These are phyloP conservation scores for Cordyceps militaris DNA, from an alignment of 2,329 filamentous ascomycete species.

Conservation along the genomic window DNA sequence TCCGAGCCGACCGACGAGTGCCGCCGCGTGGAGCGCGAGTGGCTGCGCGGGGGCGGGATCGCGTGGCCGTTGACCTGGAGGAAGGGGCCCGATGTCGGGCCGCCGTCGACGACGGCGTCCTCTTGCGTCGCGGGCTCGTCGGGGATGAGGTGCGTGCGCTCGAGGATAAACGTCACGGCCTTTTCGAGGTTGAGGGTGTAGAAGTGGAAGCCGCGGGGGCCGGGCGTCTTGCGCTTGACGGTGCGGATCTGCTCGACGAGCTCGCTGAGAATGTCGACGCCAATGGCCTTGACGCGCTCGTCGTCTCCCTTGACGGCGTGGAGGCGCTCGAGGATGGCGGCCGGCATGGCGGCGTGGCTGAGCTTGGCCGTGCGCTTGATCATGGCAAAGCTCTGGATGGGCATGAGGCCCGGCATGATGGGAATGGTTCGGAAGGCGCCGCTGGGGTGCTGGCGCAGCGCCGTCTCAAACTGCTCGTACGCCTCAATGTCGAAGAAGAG, in stretches of 20 bases:
- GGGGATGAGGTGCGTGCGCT: slow-evolving; percentile 78
- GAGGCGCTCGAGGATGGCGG: slow-evolving; percentile 60
- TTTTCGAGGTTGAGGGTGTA: slow-evolving; percentile 97
- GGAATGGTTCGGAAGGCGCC: slow-evolving; percentile 79
- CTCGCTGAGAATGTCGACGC: slow-evolving; percentile 77
- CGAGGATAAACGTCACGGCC: slow-evolving; percentile 86
- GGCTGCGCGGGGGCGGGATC: slow-evolving; percentile 26
- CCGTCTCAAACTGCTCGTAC: slow-evolving; percentile 72
- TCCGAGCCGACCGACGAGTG: slow-evolving; percentile 77
- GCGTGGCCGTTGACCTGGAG: slow-evolving; percentile 43
- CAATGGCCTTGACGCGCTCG: slow-evolving; percentile 71
- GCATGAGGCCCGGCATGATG: slow-evolving; percentile 94
- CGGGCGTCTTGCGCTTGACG: slow-evolving; percentile 48
- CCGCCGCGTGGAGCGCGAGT: slow-evolving; percentile 45
- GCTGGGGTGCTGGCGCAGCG: slow-evolving; percentile 71
- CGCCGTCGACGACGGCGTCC: slow-evolving; percentile 45
- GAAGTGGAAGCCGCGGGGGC: slow-evolving; percentile 83
- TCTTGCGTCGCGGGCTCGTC: slow-evolving; percentile 46
- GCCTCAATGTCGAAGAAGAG: slow-evolving; percentile 87
- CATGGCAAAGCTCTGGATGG: slow-evolving; percentile 95
- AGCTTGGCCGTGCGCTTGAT: slow-evolving; percentile 90
- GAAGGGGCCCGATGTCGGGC: slow-evolving; percentile 19
- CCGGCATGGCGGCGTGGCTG: slow-evolving; percentile 78
- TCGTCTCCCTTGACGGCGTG: slow-evolving; percentile 71
- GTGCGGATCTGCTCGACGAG: slow-evolving; percentile 72